These are phyloP conservation scores for Neurospora intermedia DNA, from an alignment of 495 filamentous ascomycete genomes.

Conservation along the genomic window DNA sequence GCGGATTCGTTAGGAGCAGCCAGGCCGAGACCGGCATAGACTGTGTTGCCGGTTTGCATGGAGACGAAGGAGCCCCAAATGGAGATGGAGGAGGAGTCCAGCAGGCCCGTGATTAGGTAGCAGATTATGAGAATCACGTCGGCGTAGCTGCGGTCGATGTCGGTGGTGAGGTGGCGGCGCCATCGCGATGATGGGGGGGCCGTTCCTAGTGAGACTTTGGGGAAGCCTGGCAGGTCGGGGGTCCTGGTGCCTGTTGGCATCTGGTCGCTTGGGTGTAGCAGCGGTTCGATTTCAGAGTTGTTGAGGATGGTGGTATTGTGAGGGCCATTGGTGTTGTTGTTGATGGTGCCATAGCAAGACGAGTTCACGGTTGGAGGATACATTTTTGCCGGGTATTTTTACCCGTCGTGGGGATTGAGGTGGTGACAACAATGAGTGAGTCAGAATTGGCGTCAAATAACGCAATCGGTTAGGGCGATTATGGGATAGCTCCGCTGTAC, in stretches of 20 bases:
- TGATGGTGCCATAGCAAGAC: neutral
- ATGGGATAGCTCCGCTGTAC: neutral
- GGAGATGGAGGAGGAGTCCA: conserved; percentile 60
- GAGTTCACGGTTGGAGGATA: neutral
- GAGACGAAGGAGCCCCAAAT: conserved; percentile 69
- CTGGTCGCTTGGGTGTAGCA: neutral
- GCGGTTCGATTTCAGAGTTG: neutral
- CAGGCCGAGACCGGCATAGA: conserved; percentile 61
- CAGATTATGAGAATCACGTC: conserved; percentile 54
- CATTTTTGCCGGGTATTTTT: neutral
- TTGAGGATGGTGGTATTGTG: neutral
- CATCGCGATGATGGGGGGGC: conserved; percentile 10
- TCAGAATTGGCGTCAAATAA: neutral
- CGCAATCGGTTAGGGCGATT: neutral
- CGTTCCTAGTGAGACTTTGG: neutral
- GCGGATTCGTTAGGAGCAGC: conserved; percentile 39
- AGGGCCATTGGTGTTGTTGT: neutral
- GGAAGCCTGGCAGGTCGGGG: neutral
- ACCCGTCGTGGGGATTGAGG: neutral
- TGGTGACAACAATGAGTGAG: neutral
- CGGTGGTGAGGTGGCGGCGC: conserved; percentile 31
- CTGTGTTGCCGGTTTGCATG: conserved; percentile 75
- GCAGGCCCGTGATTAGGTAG: conserved; percentile 62
- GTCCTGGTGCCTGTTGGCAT: neutral
- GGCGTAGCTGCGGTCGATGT: conserved; percentile 44